Evolutionary conservation across 73 alveolate genomes (phyloP), one percentile per base, ranked within the genome.

Genomic region (Tetrahymena thermophila): DNA sequence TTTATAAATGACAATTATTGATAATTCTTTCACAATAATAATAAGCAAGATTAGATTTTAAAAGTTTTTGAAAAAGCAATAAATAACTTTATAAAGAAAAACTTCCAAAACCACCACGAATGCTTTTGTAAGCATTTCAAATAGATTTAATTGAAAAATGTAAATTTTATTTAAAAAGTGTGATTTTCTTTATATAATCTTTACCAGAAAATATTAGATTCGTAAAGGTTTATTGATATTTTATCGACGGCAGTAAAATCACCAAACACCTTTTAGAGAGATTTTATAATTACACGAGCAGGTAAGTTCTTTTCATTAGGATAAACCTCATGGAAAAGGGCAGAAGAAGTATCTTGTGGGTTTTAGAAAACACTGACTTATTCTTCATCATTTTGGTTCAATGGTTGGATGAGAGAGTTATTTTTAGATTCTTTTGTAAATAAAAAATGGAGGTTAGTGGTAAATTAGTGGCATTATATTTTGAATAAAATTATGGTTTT

Each of bases 281-380:
- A 31, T 40, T 94, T 85, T 11, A 94, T 94, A 34, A 84, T 34
- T 3, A 94, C 93, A 21, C 95, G 95, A 43, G 93, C 43, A 23
- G 93, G 93, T 1, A 43, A 55, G 43, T 85, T 85, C 85, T 94
- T 94, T 85, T 34, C 43, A 85, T 94, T 94, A 94, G 85, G 85
- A 37, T 83, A 94, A 35, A 44, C 95, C 40, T 94, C 96, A 42
- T 94, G 96, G 83, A 56, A 94, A 21, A 85, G n/a, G 19, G 96
- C 96, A 28, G 96, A 94, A 17, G 95, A 85, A 21, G 85, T 94
- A 34, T 94, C 96, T 42, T 85, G 31, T 8, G 89, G 35, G 23
- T 71, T 71, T 71, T 71, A 21, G 89, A 71, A 71, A 71, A 71
- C 40, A 40, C 89, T 71, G 31, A 71, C 89, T 31, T 71, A 71